Evolutionary conservation across 1,284 basidiomycete genomes (phyloP).

Genomic region (Xerocomus nothofagi): DNA sequence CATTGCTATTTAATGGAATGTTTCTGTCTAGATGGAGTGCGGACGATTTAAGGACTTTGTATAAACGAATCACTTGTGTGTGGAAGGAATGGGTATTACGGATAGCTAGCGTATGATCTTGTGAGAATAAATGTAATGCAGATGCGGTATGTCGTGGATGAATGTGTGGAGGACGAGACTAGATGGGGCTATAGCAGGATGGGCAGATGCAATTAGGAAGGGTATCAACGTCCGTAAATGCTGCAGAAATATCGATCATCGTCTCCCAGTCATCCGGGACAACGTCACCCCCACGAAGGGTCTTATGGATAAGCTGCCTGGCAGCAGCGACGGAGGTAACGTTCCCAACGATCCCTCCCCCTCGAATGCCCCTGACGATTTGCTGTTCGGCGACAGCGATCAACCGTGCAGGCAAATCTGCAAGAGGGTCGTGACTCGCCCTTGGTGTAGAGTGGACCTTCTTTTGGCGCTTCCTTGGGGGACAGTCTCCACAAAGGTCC

Average conservation of each 20-base stretch:
- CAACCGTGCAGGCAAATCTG: conserved; percentile 36
- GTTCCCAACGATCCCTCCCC: conserved; percentile 48
- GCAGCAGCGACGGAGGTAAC: conserved; percentile 42
- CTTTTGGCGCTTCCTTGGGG: conserved; percentile 29
- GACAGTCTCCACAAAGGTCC: background rate
- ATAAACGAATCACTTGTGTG: background rate
- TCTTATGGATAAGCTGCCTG: conserved; percentile 40
- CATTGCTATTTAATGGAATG: background rate
- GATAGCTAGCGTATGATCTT: background rate
- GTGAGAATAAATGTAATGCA: background rate
- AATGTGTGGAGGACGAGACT: background rate
- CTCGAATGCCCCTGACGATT: conserved; percentile 43
- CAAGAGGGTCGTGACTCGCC: conserved; percentile 16
- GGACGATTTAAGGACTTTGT: background rate
- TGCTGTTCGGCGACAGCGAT: conserved; percentile 46
- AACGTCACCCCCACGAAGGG: conserved; percentile 22
- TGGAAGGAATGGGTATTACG: conserved; percentile 4
- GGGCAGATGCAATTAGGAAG: conserved; percentile 27
- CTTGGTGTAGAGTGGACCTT: background rate
- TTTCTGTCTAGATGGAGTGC: background rate
- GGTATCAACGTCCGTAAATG: background rate
- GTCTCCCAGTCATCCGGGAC: conserved; percentile 39
- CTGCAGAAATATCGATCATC: conserved; percentile 22
- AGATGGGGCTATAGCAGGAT: conserved; percentile 26
- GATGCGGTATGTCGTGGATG: background rate